phyloP scores from a whole-genome alignment of 257 asterid species.

The Marsdenia floribunda region DNA sequence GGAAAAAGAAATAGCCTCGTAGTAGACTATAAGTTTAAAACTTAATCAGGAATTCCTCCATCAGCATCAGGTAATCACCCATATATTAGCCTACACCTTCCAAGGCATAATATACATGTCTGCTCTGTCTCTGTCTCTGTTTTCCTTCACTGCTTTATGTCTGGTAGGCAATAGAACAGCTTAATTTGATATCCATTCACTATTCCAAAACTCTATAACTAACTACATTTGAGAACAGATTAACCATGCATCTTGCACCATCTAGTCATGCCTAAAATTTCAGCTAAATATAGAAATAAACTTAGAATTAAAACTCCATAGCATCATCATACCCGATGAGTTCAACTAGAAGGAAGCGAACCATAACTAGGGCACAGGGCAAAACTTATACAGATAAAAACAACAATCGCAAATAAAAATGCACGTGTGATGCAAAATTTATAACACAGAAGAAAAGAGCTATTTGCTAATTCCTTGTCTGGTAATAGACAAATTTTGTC shows the following conservation, averaged over 20 bases:
- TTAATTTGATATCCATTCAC: neutral
- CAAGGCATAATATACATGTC: neutral
- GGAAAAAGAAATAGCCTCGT: constrained; percentile 2
- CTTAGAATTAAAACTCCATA: neutral
- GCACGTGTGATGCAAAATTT: neutral
- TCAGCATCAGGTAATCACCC: neutral
- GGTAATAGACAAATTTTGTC: neutral
- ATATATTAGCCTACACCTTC: constrained; percentile 2
- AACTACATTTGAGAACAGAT: neutral
- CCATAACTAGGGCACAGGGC: neutral
- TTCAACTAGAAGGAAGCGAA: neutral
- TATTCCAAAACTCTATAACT: neutral
- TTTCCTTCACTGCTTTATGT: constrained; percentile 9
- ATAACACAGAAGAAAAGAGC: neutral
- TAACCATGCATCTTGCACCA: neutral
- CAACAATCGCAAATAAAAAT: neutral
- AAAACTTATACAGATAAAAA: neutral
- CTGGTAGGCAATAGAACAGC: constrained; percentile 12
- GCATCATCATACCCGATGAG: neutral
- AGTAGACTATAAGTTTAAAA: constrained; percentile 5
- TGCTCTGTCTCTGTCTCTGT: neutral
- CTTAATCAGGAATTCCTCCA: neutral
- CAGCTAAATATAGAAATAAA: neutral
- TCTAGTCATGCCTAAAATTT: constrained; percentile 6
- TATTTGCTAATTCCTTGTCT: neutral